Conservation (phyloP, 768 basidiomycete genomes). For the Plicaturopsis crispa region DNA sequence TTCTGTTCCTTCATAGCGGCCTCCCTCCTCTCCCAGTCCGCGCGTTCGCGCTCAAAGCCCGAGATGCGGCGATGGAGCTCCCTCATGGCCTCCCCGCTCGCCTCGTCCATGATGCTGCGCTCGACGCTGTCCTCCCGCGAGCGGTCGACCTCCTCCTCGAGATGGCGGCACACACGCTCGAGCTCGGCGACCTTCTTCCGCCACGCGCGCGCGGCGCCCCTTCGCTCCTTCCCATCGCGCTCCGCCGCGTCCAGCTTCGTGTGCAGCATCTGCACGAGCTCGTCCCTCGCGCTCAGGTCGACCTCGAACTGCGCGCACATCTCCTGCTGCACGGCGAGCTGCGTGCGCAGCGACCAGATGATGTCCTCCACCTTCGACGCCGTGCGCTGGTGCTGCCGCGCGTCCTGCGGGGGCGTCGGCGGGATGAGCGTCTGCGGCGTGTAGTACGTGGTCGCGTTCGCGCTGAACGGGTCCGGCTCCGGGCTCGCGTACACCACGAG, state of each 20-base stretch:
- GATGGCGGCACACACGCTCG: slow-evolving; percentile 53
- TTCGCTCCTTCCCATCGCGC: slow-evolving; percentile 57
- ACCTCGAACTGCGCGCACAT: slow-evolving; percentile 70
- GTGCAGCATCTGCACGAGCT: slow-evolving; percentile 55
- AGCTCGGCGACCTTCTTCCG: slow-evolving; percentile 74
- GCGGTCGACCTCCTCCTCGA: slow-evolving; percentile 85
- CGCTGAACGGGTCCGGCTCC: slow-evolving; percentile 70
- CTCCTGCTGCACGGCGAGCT: slow-evolving; percentile 69
- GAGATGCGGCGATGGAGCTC: slow-evolving; percentile 76
- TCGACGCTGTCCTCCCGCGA: slow-evolving; percentile 78
- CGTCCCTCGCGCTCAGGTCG: slow-evolving; percentile 67
- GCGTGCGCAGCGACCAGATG: slow-evolving; percentile 68
- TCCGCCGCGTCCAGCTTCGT: slow-evolving; percentile 47
- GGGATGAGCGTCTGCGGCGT: slow-evolving; percentile 71
- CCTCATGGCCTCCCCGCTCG: slow-evolving; percentile 70
- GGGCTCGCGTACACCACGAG: slow-evolving; percentile 35
- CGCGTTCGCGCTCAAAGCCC: slow-evolving; percentile 62
- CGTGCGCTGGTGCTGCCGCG: slow-evolving; percentile 38
- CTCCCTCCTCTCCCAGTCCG: slow-evolving; percentile 36
- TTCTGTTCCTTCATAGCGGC: slow-evolving; percentile 32
- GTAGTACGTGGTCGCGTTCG: slow-evolving; percentile 69
- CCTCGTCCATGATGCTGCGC: slow-evolving; percentile 77
- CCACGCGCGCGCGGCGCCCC: slow-evolving; percentile 47
- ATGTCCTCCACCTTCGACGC: slow-evolving; percentile 66
- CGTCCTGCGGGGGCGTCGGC: slow-evolving; percentile 43